phyloP scores from a whole-genome alignment of 73 alveolate genomes.

The Paraurostyla sp. region DNA sequence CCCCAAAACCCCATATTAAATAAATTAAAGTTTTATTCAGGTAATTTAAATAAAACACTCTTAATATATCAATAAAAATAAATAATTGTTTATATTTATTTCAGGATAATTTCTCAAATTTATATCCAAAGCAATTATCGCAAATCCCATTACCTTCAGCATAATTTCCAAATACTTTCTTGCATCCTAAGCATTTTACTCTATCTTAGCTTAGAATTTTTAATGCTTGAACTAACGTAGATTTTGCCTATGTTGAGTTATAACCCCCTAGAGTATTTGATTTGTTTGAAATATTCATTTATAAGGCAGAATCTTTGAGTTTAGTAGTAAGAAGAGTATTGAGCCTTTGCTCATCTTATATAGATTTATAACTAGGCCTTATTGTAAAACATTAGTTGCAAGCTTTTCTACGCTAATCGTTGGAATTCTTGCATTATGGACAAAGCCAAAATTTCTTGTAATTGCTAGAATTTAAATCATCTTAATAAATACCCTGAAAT shows the following conservation, averaged over 20 bases:
- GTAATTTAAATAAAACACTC: no score
- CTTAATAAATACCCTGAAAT: background rate
- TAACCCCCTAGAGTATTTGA: background rate
- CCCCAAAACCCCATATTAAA: no score
- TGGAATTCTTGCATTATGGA: background rate
- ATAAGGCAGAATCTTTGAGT: no score
- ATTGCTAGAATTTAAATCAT: no score
- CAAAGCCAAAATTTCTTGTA: slow-evolving; percentile 19
- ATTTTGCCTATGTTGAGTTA: no score
- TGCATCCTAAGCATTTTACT: background rate
- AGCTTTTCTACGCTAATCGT: background rate
- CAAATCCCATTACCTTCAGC: background rate
- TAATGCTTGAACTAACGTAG: background rate
- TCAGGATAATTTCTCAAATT: no score
- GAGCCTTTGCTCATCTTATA: background rate
- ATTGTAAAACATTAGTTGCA: background rate
- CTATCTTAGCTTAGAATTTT: background rate
- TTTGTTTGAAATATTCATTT: background rate
- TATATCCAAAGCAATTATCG: slow-evolving; percentile 3
- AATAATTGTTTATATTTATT: no score
- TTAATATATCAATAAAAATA: no score
- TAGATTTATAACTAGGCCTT: background rate
- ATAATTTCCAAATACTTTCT: background rate
- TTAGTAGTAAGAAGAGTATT: no score
- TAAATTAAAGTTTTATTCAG: no score